Conservation (phyloP, 140 eudicot genomes). For the Stevia rebaudiana region DNA sequence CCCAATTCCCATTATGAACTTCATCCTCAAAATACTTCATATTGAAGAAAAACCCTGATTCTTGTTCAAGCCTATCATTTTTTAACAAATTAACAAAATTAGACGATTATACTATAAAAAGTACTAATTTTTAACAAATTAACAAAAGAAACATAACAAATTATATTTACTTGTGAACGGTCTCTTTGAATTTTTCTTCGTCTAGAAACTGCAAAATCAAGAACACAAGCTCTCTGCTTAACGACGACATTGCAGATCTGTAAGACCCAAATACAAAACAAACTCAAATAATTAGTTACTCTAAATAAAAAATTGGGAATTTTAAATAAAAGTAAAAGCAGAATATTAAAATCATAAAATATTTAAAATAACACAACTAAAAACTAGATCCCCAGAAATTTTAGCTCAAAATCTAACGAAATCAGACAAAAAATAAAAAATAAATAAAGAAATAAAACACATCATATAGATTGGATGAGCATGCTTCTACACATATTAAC, state of each 20-base stretch:
- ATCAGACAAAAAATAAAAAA: neutral
- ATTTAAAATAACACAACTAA: neutral
- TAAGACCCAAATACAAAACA: constrained; percentile 15
- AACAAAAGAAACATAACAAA: neutral
- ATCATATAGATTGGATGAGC: constrained; percentile 13
- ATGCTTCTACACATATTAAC: constrained; percentile 50
- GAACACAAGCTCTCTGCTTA: constrained; percentile 93
- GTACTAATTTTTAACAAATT: neutral
- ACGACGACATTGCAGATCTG: constrained; percentile 95
- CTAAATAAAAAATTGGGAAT: neutral
- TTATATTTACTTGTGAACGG: constrained; percentile 78
- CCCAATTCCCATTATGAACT: constrained; percentile 93
- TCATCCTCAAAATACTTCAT: constrained; percentile 97
- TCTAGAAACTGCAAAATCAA: constrained; percentile 88
- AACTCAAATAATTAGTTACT: neutral
- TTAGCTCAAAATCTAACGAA: constrained; percentile 26
- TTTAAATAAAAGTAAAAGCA: neutral
- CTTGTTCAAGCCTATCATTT: constrained; percentile 77
- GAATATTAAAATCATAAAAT: neutral
- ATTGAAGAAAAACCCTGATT: constrained; percentile 91
- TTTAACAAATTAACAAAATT: neutral
- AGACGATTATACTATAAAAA: neutral
- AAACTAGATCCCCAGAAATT: constrained; percentile 40
- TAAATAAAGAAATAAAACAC: neutral
- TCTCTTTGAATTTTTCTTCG: constrained; percentile 87